A percentile compares a stretch with the other conserved stretches of the same genome.
Evolutionary conservation across 1,139 yeast species (phyloP).

Genomic region (Suhomyces panamericanus): DNA sequence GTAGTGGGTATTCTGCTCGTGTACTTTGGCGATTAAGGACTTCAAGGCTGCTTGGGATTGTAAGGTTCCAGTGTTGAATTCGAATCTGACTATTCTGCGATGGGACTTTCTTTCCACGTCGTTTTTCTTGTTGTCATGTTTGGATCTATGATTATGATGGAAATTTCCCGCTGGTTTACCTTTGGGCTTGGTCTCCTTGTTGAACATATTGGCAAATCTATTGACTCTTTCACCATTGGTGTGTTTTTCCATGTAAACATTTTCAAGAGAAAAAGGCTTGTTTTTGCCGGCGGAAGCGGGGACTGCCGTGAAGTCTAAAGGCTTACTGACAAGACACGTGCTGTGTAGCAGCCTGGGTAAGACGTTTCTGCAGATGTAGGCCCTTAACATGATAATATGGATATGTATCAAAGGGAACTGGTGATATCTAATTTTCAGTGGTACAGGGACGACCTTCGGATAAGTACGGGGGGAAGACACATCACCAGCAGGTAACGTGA

Average conservation of each 20-base stretch:
- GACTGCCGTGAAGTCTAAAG: slow-evolving; percentile 6
- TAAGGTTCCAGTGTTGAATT: slow-evolving; percentile 22
- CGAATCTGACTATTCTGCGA: slow-evolving; percentile 16
- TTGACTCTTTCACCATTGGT: slow-evolving; percentile 7
- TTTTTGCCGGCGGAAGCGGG: not conserved
- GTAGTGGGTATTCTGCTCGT: slow-evolving; percentile 22
- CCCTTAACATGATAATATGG: slow-evolving; percentile 1
- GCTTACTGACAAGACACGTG: slow-evolving; percentile 2
- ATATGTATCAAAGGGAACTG: not conserved
- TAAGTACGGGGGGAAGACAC: not conserved
- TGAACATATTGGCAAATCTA: slow-evolving; percentile 14
- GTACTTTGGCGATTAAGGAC: slow-evolving; percentile 31
- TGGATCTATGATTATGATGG: not conserved
- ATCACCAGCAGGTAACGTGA: not conserved
- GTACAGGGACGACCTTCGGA: slow-evolving; percentile 4
- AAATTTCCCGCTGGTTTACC: not conserved
- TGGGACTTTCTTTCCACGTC: slow-evolving; percentile 12
- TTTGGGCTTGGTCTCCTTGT: slow-evolving; percentile 2
- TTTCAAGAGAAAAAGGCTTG: slow-evolving; percentile 9
- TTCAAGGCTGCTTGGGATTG: slow-evolving; percentile 33
- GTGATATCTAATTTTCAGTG: slow-evolving; percentile 3
- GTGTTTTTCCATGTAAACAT: slow-evolving; percentile 5
- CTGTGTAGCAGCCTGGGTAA: slow-evolving; percentile 8
- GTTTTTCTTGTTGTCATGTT: not conserved
- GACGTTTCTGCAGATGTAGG: not conserved